Percentiles rank a stretch among this genome's conserved stretches.
phyloP scores from a whole-genome alignment of 75 land plant species.

The Gnetum montanum region DNA sequence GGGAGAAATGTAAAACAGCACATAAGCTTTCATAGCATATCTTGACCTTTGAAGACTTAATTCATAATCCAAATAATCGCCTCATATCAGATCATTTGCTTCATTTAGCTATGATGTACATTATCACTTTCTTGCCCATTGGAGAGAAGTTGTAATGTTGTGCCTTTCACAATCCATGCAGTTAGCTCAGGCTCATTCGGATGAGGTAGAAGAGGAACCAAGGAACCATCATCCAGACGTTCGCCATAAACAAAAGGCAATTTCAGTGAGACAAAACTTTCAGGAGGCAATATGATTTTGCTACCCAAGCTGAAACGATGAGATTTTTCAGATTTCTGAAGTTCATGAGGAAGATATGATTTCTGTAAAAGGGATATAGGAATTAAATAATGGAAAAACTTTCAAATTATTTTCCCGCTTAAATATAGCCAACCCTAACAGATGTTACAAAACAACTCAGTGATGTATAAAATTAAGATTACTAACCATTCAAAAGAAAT shows the following conservation, averaged over 20 bases:
- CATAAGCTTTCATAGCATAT: no score
- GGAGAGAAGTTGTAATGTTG: constrained; percentile 57
- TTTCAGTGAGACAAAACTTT: constrained; percentile 72
- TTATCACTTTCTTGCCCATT: constrained; percentile 9
- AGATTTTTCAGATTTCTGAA: constrained; percentile 26
- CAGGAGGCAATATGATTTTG: constrained; percentile 83
- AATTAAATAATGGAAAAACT: no score
- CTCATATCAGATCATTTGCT: no score
- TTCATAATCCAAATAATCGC: no score
- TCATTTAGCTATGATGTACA: no score
- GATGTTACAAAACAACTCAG: no score
- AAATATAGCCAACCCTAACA: background rate
- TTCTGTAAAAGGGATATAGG: constrained; percentile 28
- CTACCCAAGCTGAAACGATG: constrained; percentile 58
- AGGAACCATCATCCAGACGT: constrained; percentile 36
- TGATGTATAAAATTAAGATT: no score
- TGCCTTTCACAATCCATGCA: constrained; percentile 81
- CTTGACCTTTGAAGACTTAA: no score
- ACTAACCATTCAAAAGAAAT: no score
- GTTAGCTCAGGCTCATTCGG: constrained; percentile 66
- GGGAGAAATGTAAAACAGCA: no score
- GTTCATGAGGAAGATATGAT: constrained; percentile 35
- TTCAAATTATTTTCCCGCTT: no score
- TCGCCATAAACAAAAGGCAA: constrained; percentile 90
- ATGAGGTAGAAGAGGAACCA: constrained; percentile 46